Evolutionary conservation across 2,329 filamentous ascomycete species (phyloP).

Genomic region (Exophiala alcalophila): DNA sequence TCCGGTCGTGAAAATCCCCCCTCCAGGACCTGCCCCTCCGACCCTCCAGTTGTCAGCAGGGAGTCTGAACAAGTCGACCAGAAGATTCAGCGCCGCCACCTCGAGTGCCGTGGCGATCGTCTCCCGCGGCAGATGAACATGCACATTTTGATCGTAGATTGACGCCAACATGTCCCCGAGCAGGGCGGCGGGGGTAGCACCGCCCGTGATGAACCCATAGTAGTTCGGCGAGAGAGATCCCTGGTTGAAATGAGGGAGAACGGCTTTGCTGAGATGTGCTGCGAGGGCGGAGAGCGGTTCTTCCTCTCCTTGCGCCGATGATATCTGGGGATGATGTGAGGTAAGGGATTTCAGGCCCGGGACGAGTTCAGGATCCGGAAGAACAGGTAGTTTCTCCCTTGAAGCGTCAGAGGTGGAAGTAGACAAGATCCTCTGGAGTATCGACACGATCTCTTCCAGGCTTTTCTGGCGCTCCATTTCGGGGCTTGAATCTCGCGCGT

Average conservation of each 20-base stretch:
- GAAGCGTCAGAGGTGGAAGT: too few relatives aligned
- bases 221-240: constrained; percentile 66
- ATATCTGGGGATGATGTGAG: too few relatives aligned
- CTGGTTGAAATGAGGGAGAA: constrained; percentile 60
- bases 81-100: constrained; percentile 65
- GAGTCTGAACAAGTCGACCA: constrained; percentile 65
- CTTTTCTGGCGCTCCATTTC: constrained; percentile 5
- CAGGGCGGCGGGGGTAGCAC: constrained; percentile 72
- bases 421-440: constrained; percentile 2
- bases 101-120: constrained; percentile 75
- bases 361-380: not conserved
- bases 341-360: too few relatives aligned
- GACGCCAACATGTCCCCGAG: constrained; percentile 83
- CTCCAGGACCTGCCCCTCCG: constrained; percentile 36
- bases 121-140: constrained; percentile 75
- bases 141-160: constrained; percentile 76
- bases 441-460: constrained; percentile 2
- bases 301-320: not conserved
- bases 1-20: constrained; percentile 77
- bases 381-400: too few relatives aligned
- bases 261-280: constrained; percentile 40
- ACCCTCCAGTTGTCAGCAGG: constrained; percentile 51
- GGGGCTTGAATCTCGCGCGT: too few relatives aligned
- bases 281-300: constrained; percentile 9
- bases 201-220: constrained; percentile 87